A percentile compares a stretch with the other conserved stretches of the same genome.
Conservation (phyloP, 1,139 yeast species). For the Candida pseudoviswanathii region DNA sequence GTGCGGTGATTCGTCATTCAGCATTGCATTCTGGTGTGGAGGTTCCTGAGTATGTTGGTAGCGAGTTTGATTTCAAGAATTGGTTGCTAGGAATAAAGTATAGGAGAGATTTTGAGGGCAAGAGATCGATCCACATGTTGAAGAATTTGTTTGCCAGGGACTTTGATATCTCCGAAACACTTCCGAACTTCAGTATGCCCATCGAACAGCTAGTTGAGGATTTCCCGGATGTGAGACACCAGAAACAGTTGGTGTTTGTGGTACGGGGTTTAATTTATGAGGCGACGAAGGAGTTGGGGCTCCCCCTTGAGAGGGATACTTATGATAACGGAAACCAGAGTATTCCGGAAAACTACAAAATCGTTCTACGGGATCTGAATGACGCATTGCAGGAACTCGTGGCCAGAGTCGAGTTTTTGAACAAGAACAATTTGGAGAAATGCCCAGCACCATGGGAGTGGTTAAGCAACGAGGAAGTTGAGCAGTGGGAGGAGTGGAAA, state of each 20-base stretch:
- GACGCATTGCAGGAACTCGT: constrained; percentile 21
- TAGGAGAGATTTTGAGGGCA: constrained; percentile 12
- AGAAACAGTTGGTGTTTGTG: constrained; percentile 14
- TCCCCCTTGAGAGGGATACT: constrained; percentile 25
- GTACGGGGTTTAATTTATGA: constrained; percentile 29
- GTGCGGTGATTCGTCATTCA: constrained; percentile 30
- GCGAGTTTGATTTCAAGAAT: constrained; percentile 19
- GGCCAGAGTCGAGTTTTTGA: constrained; percentile 21
- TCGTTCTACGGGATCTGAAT: constrained; percentile 27
- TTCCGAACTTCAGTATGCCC: constrained; percentile 7
- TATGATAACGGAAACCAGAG: constrained; percentile 9
- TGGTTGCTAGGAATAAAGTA: constrained; percentile 17
- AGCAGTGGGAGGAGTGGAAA: constrained; percentile 19
- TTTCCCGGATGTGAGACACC: constrained; percentile 8
- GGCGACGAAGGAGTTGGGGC: constrained; percentile 22
- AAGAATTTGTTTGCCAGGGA: constrained; percentile 16
- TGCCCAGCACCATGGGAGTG: constrained; percentile 13
- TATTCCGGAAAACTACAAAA: constrained; percentile 31
- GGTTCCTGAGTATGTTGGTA: constrained; percentile 3
- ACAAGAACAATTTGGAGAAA: constrained; percentile 1
- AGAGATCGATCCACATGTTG: constrained; percentile 17
- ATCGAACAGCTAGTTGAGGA: constrained; percentile 12
- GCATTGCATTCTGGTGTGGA: not conserved
- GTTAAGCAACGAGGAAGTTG: constrained; percentile 17
- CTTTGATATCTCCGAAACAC: constrained; percentile 5